Evolutionary conservation across 345 rosid species (phyloP).

Genomic region (Brassica cretica): DNA sequence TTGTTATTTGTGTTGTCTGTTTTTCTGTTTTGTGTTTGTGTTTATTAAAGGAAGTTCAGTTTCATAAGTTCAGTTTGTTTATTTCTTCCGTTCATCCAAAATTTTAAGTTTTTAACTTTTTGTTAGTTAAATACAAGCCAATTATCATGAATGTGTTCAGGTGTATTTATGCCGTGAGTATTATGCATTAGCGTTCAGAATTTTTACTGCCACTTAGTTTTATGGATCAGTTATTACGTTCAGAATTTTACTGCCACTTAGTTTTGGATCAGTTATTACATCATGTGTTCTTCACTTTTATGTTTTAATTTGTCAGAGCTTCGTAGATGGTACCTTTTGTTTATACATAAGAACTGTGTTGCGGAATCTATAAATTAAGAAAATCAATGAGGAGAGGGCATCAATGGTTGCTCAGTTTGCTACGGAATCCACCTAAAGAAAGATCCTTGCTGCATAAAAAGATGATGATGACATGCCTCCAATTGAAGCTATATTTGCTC

Average conservation of each 20-base stretch:
- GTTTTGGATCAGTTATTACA: background rate
- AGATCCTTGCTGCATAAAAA: conserved; percentile 98
- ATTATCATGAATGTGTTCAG: background rate
- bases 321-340: background rate
- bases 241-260: background rate
- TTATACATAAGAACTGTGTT: background rate
- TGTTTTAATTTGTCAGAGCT: background rate
- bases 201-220: background rate
- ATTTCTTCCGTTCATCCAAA: background rate
- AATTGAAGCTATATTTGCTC: conserved; percentile 98
- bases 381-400: conserved; percentile 94
- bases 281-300: conserved; percentile 12
- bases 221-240: background rate
- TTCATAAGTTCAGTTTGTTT: background rate
- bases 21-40: background rate
- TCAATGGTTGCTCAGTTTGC: conserved; percentile 99
- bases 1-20: background rate
- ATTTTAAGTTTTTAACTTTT: background rate
- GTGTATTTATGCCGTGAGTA: background rate
- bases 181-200: background rate
- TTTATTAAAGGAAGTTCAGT: background rate
- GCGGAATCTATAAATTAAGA: conserved; percentile 97
- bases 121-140: background rate
- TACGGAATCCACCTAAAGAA: conserved; percentile 96
- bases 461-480: conserved; percentile 99